Evolutionary conservation across 768 basidiomycete genomes (phyloP).

Genomic region (Russula abietina): DNA sequence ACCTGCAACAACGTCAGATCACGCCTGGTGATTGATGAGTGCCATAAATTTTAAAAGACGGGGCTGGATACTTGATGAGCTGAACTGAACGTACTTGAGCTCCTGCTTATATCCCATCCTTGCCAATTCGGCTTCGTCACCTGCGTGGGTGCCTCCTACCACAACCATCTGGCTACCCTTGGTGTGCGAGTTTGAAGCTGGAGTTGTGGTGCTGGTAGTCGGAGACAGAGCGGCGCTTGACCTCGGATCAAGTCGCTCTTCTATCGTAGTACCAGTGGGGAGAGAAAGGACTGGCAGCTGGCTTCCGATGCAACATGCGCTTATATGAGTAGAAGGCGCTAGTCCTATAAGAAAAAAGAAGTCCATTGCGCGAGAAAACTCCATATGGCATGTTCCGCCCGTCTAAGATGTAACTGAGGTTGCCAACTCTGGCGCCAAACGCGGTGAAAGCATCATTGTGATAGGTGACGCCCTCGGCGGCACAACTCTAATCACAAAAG

Average conservation of each 20-base stretch:
- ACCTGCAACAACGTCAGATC: conserved; percentile 60
- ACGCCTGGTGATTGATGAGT: conserved; percentile 46
- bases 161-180: not conserved
- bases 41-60: too few species aligned
- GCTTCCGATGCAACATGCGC: not conserved
- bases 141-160: conserved; percentile 18
- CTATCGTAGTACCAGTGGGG: too few species aligned
- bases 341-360: too few species aligned
- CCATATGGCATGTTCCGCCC: too few species aligned
- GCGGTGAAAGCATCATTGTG: too few species aligned
- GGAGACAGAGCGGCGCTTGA: not conserved
- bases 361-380: too few species aligned
- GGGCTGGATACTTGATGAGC: not conserved
- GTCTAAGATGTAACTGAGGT: too few species aligned
- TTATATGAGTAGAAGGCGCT: not conserved
- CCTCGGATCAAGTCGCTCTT: too few species aligned
- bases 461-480: too few species aligned
- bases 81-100: conserved; percentile 41
- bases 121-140: conserved; percentile 57
- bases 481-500: too few species aligned
- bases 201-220: not conserved
- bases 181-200: not conserved
- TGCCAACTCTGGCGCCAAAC: too few species aligned
- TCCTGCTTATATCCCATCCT: conserved; percentile 72
- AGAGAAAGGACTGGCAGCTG: not conserved